Evolutionary conservation across 192 early-diverging fungal species (phyloP).

Genomic region (Rhizophlyctis rosea): DNA sequence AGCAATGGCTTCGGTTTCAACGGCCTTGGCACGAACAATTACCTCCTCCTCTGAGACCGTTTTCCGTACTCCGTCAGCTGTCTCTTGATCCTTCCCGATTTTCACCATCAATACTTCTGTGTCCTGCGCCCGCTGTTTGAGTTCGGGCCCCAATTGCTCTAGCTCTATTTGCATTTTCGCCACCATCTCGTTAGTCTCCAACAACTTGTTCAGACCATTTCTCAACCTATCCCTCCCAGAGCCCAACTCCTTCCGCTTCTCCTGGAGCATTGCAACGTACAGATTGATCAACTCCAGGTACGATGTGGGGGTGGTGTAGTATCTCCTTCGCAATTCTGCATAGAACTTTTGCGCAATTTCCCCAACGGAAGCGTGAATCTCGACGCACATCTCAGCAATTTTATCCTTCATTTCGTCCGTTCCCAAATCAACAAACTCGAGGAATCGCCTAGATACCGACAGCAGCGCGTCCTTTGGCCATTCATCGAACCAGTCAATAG

Average conservation of each 20-base stretch:
- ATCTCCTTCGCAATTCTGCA: constrained; percentile 45
- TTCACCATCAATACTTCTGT: constrained; percentile 58
- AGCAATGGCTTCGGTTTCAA: constrained; percentile 55
- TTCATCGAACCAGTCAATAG: constrained; percentile 65
- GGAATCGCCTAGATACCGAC: constrained; percentile 52
- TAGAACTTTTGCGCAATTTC: constrained; percentile 47
- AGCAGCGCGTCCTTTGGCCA: constrained; percentile 58
- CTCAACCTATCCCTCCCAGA: constrained; percentile 43
- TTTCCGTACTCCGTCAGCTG: constrained; percentile 58
- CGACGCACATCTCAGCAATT: constrained; percentile 57
- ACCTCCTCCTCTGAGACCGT: constrained; percentile 58
- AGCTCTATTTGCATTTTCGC: constrained; percentile 62
- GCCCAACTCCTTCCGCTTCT: constrained; percentile 56
- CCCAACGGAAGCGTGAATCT: constrained; percentile 57
- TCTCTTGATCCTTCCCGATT: constrained; percentile 63
- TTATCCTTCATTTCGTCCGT: constrained; percentile 55
- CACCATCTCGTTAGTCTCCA: constrained; percentile 57
- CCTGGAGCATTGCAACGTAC: constrained; percentile 56
- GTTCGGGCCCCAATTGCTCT: constrained; percentile 50
- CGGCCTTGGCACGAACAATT: constrained; percentile 53
- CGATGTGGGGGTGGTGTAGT: constrained; percentile 61
- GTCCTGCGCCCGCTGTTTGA: constrained; percentile 50
- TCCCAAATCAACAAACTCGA: constrained; percentile 60
- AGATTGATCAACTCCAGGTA: constrained; percentile 61
- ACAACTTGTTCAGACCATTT: constrained; percentile 55